Base-by-base conservation (phyloP, 2,329 filamentous ascomycete species). In the Penicillium sp. region DNA sequence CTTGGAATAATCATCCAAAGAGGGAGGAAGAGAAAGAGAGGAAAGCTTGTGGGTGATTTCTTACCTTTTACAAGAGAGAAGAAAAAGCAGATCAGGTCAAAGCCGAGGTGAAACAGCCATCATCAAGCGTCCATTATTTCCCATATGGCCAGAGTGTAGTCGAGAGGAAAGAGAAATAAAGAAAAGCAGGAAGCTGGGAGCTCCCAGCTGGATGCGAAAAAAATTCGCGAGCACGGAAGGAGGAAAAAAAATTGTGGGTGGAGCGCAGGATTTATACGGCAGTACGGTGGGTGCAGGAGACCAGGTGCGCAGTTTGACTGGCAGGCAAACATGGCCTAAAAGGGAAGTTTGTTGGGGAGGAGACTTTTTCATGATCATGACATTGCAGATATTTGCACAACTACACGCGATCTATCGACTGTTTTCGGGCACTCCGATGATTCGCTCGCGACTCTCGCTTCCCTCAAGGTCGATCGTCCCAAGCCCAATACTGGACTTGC, bases 1-100 rank as follows among this genome's bases (percentile, higher is more conserved):
- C 82, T 73, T 76, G 72, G 72, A 71, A 79, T 85, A 82, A 85
- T 85, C 83, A 85, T 74, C 70, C 68, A 75, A 75, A 54, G 58
- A 57, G 52, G 55, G 50, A 42, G 29, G 45, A n/a, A 34, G 27
- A 43, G 37, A 52, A 44, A 45, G 47, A 40, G 46, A 51, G 56
- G 34, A 41, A 41, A 48, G 33, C 49, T 15, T 10, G 29, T 32
- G 7, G 17, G 36, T 7, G 7, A 15, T 49, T 23, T 34, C 65
- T 62, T 68, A 81, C 79, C 79, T 82, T 79, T 77, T 69, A 55
- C 13, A 2, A 40, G 21, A 40, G 44, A 62, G 44, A 15, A 36
- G n/a, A 18, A 13, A 15, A 30, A 53, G 46, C 18, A 51, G 29
- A 58, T 49, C 34, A 46, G 37, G 27, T 17, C 23, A 30, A 43